These are phyloP conservation scores for Leccinum fuscescens DNA, from an alignment of 1,284 basidiomycete genomes.

Conservation along the genomic window DNA sequence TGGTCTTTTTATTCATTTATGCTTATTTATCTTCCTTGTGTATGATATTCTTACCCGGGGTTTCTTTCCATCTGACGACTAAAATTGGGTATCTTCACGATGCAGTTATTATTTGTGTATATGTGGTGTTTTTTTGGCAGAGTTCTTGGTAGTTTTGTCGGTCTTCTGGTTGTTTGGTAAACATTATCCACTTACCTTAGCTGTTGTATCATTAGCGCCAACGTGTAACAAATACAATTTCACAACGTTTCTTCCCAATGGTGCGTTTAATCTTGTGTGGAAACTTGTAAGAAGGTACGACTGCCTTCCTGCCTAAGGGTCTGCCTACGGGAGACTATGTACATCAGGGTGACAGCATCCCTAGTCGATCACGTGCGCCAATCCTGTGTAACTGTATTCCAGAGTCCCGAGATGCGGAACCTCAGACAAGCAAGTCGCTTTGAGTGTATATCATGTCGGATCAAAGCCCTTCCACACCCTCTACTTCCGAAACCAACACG, in stretches of 20 bases:
- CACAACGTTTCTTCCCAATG: not conserved
- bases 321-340: too few relatives aligned
- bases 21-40: slow-evolving; percentile 29
- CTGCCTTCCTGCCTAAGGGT: too few relatives aligned
- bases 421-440: not conserved
- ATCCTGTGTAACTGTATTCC: not conserved
- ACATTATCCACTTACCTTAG: slow-evolving; percentile 1
- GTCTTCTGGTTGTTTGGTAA: not conserved
- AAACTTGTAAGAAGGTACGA: too few relatives aligned
- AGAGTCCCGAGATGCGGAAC: too few relatives aligned
- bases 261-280: not conserved
- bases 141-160: slow-evolving; percentile 1
- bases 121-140: slow-evolving; percentile 17
- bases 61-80: slow-evolving; percentile 26
- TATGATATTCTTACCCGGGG: slow-evolving; percentile 33
- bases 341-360: not conserved
- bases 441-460: slow-evolving; percentile 19
- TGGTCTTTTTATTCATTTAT: slow-evolving; percentile 28
- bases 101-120: not conserved
- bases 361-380: not conserved
- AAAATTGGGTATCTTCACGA: slow-evolving; percentile 4
- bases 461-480: slow-evolving; percentile 3
- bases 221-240: slow-evolving; percentile 8
- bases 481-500: slow-evolving; percentile 12
- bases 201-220: slow-evolving; percentile 21